Conservation (phyloP, 83 land plant species). For the Thuja plicata region DNA sequence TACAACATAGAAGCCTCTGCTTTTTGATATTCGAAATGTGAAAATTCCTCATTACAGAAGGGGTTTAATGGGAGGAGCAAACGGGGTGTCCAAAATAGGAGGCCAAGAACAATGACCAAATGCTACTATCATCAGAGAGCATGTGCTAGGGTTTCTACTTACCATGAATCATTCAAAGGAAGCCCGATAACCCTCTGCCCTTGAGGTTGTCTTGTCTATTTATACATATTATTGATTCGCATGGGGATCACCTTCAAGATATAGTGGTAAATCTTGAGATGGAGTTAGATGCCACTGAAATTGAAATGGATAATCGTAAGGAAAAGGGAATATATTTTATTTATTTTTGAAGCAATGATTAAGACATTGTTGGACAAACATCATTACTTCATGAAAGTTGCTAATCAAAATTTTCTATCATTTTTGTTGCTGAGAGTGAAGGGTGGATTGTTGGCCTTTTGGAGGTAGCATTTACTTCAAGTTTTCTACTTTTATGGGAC, state of each 20-base stretch:
- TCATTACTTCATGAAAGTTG: no score
- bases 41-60: slow-evolving; percentile 27
- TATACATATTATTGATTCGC: slow-evolving; percentile 80
- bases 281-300: slow-evolving; percentile 79
- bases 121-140: slow-evolving; percentile 68
- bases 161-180: slow-evolving; percentile 84
- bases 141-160: slow-evolving; percentile 79
- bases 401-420: no score
- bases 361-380: no score
- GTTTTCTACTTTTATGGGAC: no score
- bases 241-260: slow-evolving; percentile 91
- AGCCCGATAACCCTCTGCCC: slow-evolving; percentile 84
- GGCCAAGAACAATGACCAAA: slow-evolving; percentile 12
- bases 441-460: no score
- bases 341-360: no score
- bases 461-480: no score
- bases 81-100: slow-evolving; percentile 26
- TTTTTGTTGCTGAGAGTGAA: no score
- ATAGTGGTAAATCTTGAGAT: slow-evolving; percentile 76
- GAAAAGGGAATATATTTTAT: no score
- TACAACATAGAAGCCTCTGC: slow-evolving; percentile 36
- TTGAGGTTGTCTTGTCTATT: slow-evolving; percentile 65
- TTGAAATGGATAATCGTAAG: slow-evolving; percentile 82
- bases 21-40: slow-evolving; percentile 73
- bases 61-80: slow-evolving; percentile 9